Base-by-base conservation (phyloP, 805 yeast species). In the Priceomyces castillae region DNA sequence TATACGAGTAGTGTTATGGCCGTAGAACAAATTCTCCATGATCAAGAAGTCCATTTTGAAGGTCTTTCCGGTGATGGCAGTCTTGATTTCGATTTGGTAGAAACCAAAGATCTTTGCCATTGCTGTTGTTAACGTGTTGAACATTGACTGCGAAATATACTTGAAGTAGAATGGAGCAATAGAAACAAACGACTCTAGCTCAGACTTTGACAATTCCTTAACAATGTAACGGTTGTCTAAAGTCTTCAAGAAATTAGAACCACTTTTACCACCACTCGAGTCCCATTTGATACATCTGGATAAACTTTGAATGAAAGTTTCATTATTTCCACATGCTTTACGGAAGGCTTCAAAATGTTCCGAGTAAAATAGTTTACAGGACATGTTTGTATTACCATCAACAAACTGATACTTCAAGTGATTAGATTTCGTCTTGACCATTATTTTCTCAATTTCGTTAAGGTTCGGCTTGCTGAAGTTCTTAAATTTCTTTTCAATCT, bases 101-200 rank as follows among this genome's bases (percentile, higher is more conserved):
- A 94, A 89, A 0, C 99, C 99, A 68, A 89, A 90, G 28, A 94
- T 84, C 64, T 94, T 94, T 1, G 96, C 97, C 43, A 94, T 71
- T 3, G 94, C 96, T 0, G 97, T 92, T 0, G 97, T 96, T 51
- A 95, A 74, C 40, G 92, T 96, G 63, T 94, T 96, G 67, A 90
- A 94, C 59, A 90, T 76, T 0, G 96, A 95, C 62, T 94, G 96
- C 3, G 96, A 84, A 82, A 90, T 89, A 63, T 92, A 94, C 64
- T 88, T 95, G 69, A 94, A 94, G 64, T 94, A 94, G 50, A 90
- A 88, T 4, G 98, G 98, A 0, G 99, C 97, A 71, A 95, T 89
- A 46, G 86, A 86, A 22, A 90, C 86, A 71, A 94, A 94, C 11
- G 97, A 88, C 51, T 94, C 98, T 43, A 92, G 71, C 62, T 94